These are phyloP conservation scores for Colletotrichum incanum DNA, from an alignment of 2,329 filamentous ascomycete species.

Conservation along the genomic window DNA sequence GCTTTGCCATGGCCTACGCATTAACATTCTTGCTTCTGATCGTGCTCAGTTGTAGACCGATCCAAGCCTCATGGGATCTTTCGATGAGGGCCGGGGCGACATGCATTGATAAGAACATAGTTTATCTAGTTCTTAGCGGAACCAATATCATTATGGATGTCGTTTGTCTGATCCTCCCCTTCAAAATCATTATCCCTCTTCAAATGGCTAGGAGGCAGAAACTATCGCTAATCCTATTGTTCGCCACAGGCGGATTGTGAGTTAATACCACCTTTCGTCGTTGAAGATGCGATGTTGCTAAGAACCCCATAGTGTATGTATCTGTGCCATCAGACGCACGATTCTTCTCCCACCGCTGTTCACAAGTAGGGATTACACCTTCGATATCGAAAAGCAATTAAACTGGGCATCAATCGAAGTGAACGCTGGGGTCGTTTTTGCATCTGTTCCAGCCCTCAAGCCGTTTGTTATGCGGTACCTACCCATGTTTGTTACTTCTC, in stretches of 20 bases:
- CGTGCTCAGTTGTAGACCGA: slow-evolving; percentile 36
- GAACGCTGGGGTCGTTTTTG: slow-evolving; percentile 42
- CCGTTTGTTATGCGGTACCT: slow-evolving; percentile 45
- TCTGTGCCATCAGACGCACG: slow-evolving; percentile 51
- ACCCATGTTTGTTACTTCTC: slow-evolving; percentile 38
- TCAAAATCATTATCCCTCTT: slow-evolving; percentile 38
- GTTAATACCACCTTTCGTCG: background rate
- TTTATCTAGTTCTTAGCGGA: slow-evolving; percentile 33
- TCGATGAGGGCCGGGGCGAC: background rate
- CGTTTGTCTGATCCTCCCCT: slow-evolving; percentile 35
- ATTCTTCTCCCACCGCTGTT: slow-evolving; percentile 49
- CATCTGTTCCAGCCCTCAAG: slow-evolving; percentile 44
- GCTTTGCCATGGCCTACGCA: slow-evolving; percentile 50
- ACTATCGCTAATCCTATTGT: slow-evolving; percentile 33
- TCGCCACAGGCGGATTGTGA: slow-evolving; percentile 40
- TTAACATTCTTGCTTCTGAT: slow-evolving; percentile 47
- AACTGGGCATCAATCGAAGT: slow-evolving; percentile 48
- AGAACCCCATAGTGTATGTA: slow-evolving; percentile 47
- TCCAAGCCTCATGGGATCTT: slow-evolving; percentile 35
- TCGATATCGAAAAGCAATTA: slow-evolving; percentile 48
- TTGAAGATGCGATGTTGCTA: background rate
- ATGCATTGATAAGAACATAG: slow-evolving; percentile 31
- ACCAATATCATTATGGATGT: slow-evolving; percentile 42
- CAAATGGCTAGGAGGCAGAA: slow-evolving; percentile 41
- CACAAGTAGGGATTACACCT: slow-evolving; percentile 48